A percentile compares a stretch with the other conserved stretches of the same genome.
Conservation (phyloP, 2,329 filamentous ascomycete species). For the Xylariaceae sp. region DNA sequence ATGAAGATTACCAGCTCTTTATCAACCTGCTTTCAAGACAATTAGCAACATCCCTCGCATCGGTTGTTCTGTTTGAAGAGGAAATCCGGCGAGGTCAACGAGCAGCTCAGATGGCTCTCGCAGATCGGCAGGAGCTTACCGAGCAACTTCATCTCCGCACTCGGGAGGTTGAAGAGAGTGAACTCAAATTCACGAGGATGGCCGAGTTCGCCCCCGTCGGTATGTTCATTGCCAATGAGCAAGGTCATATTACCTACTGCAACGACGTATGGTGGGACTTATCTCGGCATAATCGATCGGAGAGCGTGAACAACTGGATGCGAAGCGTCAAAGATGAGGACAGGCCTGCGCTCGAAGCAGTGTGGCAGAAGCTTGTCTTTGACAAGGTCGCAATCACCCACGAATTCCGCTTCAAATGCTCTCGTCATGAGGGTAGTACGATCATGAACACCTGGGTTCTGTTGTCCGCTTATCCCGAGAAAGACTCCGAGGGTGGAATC, state of each 20-base stretch:
- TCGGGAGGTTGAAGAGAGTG: conserved; percentile 62
- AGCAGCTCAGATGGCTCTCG: conserved; percentile 70
- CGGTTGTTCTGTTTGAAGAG: conserved; percentile 79
- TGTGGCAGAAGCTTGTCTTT: conserved; percentile 62
- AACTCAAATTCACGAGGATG: conserved; percentile 80
- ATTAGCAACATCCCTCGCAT: conserved; percentile 75
- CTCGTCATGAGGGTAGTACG: conserved; percentile 59
- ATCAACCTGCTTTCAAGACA: conserved; percentile 72
- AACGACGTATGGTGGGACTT: conserved; percentile 79
- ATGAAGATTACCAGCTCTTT: conserved; percentile 78
- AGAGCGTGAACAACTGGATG: conserved; percentile 67
- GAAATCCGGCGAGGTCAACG: conserved; percentile 73
- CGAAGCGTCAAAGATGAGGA: conserved; percentile 69
- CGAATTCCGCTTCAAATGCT: conserved; percentile 73
- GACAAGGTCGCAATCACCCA: conserved; percentile 64
- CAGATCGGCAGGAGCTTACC: conserved; percentile 74
- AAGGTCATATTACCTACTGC: conserved; percentile 71
- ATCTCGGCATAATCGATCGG: conserved; percentile 61
- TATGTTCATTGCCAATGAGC: conserved; percentile 76
- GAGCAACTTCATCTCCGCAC: conserved; percentile 68
- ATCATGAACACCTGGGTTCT: conserved; percentile 72
- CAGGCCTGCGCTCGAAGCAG: conserved; percentile 51
- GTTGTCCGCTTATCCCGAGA: conserved; percentile 74
- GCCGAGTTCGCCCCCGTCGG: conserved; percentile 81
- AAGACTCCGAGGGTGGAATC: conserved; percentile 58